phyloP scores from a whole-genome alignment of 768 basidiomycete species.

The Aureoboletus auriporus region DNA sequence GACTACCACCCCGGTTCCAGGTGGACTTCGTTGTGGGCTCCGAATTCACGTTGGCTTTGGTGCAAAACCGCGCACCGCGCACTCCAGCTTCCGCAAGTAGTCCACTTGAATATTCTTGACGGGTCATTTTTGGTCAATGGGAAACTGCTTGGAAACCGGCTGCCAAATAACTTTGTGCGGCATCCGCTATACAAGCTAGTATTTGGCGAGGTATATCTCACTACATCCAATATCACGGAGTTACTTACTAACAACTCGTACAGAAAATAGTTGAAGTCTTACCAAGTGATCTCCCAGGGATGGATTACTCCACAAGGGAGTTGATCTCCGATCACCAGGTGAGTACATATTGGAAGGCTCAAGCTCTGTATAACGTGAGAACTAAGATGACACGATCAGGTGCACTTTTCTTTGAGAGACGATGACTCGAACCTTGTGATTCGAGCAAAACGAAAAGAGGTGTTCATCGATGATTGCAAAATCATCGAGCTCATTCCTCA shows the following conservation, averaged over 20 bases:
- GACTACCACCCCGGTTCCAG: no score
- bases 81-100: no score
- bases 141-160: conserved; percentile 7
- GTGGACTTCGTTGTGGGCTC: no score
- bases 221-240: no score
- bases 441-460: conserved; percentile 1
- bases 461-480: no score
- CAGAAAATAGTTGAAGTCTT: no score
- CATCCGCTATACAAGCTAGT: conserved; percentile 13
- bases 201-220: conserved; percentile 20
- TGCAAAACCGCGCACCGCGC: no score
- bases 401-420: conserved; percentile 7
- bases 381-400: neutral
- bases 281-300: conserved; percentile 18
- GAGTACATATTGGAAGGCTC: neutral
- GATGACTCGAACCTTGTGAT: conserved; percentile 3
- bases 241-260: no score
- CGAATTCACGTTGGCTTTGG: no score
- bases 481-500: conserved; percentile 21
- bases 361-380: neutral
- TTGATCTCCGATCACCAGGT: conserved; percentile 17
- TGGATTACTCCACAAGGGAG: conserved; percentile 20
- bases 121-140: conserved; percentile 24
- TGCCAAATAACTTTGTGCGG: conserved; percentile 8
- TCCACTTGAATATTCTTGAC: neutral